Evolutionary conservation across 805 yeast genomes (phyloP).

Genomic region (Candida yuanshanica): DNA sequence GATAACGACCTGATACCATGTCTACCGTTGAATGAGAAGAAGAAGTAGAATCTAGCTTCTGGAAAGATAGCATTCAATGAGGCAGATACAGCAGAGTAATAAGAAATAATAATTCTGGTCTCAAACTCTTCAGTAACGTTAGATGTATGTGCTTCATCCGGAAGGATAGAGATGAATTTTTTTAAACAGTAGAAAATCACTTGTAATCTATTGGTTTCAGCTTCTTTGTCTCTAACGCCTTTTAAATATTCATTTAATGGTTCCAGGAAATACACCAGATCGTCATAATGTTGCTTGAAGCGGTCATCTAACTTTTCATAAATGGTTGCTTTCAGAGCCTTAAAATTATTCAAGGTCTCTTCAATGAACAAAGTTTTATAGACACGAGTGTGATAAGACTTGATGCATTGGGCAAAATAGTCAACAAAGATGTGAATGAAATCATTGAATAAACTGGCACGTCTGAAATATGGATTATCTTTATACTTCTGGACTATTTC

Average conservation of each 20-base stretch:
- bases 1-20: conserved; percentile 25
- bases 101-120: conserved; percentile 23
- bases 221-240: conserved; percentile 3
- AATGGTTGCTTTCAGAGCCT: conserved; percentile 13
- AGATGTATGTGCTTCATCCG: conserved; percentile 13
- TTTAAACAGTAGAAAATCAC: conserved; percentile 22
- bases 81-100: conserved; percentile 29
- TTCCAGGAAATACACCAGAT: conserved; percentile 12
- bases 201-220: conserved; percentile 18
- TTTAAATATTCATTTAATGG: conserved; percentile 14
- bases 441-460: conserved; percentile 17
- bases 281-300: conserved; percentile 12
- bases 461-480: conserved; percentile 11
- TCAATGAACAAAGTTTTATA: conserved; percentile 24
- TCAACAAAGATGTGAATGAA: conserved; percentile 19
- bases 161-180: conserved; percentile 18
- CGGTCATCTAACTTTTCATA: conserved; percentile 10
- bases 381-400: conserved; percentile 27
- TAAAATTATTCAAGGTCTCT: conserved; percentile 24
- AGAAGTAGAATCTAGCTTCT: conserved; percentile 30
- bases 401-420: conserved; percentile 27
- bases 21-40: conserved; percentile 31
- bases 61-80: conserved; percentile 31
- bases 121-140: conserved; percentile 8
- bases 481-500: conserved; percentile 8